Evolutionary conservation across 371 early-diverging fungal species (phyloP), one percentile per base, ranked within the genome.

Genomic region (Quaeritorhiza haematococci): DNA sequence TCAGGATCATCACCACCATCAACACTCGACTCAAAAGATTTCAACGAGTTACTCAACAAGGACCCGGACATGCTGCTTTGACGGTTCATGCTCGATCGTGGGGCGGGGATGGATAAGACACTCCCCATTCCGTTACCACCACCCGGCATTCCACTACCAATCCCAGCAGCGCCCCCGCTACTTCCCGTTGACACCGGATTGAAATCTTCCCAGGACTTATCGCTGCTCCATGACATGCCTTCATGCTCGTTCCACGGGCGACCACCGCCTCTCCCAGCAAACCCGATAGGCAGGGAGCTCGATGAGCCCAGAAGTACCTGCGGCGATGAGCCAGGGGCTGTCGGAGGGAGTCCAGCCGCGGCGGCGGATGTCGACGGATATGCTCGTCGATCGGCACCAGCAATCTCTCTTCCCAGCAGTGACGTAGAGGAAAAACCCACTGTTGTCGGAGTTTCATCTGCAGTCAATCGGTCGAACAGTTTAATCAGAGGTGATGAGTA

Each of bases 151-250:
- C 38, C 19, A 13, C 38, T 19, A 13, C 38, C 13, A 13, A 38
- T 38, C 38, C 10, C 10, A 13, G 38, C 10, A 38, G 38, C 38
- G 19, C 38, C 38, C 38, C 38, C 38, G 38, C 38, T 19, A 19
- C 38, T 19, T 38, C 38, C 38, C n/a, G n/a, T n/a, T n/a, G n/a
- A n/a, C n/a, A n/a, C 10, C 38, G 38, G 13, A 38, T 19, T 19
- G 47, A 61, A 3, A 15, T 56, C 32, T 33, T 64, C 69, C 69
- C 69, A 68, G 38, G 62, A 62, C 27, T 55, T 38, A 34, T 68
- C 69, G 49, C 62, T 62, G 19, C 43, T 60, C 69, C 69, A 68
- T 27, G 62, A 61, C 21, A 55, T 66, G n/a, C 58, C 66, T 47
- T 56, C 64, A 5, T 48, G 32, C 7, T 19, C 26, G 49, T 8